These are phyloP conservation scores for Breviolum minutum DNA, from an alignment of 73 alveolate genomes.

Conservation along the genomic window DNA sequence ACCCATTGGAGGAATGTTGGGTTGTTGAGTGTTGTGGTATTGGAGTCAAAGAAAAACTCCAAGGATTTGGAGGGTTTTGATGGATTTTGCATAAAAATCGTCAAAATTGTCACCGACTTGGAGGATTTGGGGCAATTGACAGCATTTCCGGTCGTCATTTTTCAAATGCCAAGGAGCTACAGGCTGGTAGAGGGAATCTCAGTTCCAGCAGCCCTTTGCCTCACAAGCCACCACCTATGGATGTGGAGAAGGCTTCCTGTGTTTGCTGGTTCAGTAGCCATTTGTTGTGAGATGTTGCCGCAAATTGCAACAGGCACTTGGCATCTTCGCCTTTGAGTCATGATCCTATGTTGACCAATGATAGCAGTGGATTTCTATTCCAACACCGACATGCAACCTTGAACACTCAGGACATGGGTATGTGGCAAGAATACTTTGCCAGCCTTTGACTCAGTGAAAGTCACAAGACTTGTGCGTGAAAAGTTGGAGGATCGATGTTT, in stretches of 20 bases:
- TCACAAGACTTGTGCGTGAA: no score
- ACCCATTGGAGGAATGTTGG: no score
- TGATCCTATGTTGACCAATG: background rate
- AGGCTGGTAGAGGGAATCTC: constrained; percentile 63
- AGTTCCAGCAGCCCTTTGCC: constrained; percentile 7
- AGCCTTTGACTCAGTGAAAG: background rate
- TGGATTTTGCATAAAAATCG: no score
- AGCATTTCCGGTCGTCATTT: background rate
- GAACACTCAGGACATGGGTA: constrained; percentile 59
- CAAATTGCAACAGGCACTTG: constrained; percentile 25
- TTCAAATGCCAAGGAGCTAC: constrained; percentile 16
- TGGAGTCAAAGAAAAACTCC: no score
- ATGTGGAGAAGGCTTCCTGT: constrained; percentile 55
- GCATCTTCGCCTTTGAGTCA: constrained; percentile 71
- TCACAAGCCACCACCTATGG: constrained; percentile 81
- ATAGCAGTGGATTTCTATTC: no score
- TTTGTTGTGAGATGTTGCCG: background rate
- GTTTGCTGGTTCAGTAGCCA: background rate
- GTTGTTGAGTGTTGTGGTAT: no score
- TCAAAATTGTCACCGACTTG: no score
- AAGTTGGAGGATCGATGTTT: no score
- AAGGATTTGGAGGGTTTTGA: no score
- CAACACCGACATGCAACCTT: no score
- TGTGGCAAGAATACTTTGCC: constrained; percentile 46
- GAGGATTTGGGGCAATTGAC: no score